phyloP scores from a whole-genome alignment of 805 yeast species.

The Blastobotrys americana region DNA sequence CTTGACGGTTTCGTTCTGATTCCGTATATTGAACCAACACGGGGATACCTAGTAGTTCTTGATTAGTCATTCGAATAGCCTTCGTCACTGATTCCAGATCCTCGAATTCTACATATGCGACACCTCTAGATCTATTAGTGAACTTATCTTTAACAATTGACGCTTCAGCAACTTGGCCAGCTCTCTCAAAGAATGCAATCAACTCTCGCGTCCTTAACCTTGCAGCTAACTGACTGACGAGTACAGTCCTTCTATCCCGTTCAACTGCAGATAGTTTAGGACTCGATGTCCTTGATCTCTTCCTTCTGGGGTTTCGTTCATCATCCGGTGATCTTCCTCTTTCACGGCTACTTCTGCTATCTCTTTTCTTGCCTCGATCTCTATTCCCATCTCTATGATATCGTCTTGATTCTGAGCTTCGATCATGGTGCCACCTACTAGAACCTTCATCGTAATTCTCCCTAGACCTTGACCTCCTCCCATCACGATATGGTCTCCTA shows the following conservation, averaged over 20 bases:
- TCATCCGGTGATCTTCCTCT: too few species aligned
- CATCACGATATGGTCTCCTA: too few species aligned
- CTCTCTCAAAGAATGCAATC: slow-evolving; percentile 27
- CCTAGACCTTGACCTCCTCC: too few species aligned
- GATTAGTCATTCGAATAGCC: slow-evolving; percentile 30
- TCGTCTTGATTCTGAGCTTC: neutral
- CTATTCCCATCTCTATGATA: neutral
- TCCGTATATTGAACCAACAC: slow-evolving; percentile 30
- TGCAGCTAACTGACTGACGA: slow-evolving; percentile 32
- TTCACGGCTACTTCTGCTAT: neutral
- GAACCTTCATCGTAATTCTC: too few species aligned
- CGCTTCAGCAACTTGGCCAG: slow-evolving; percentile 30
- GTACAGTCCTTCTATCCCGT: slow-evolving; percentile 30
- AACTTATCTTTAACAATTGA: slow-evolving; percentile 30
- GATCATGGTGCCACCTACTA: too few species aligned
- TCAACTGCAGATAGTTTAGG: slow-evolving; percentile 13
- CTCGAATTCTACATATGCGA: slow-evolving; percentile 32
- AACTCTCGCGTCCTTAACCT: slow-evolving; percentile 28
- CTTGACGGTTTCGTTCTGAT: slow-evolving; percentile 29
- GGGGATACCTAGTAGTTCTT: slow-evolving; percentile 30
- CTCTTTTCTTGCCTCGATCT: neutral
- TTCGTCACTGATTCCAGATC: slow-evolving; percentile 24
- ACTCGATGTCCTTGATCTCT: too few species aligned
- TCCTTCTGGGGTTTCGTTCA: too few species aligned
- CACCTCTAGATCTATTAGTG: slow-evolving; percentile 30